Evolutionary conservation across 1,284 basidiomycete genomes (phyloP).

Genomic region (Neonothopanus nambi): DNA sequence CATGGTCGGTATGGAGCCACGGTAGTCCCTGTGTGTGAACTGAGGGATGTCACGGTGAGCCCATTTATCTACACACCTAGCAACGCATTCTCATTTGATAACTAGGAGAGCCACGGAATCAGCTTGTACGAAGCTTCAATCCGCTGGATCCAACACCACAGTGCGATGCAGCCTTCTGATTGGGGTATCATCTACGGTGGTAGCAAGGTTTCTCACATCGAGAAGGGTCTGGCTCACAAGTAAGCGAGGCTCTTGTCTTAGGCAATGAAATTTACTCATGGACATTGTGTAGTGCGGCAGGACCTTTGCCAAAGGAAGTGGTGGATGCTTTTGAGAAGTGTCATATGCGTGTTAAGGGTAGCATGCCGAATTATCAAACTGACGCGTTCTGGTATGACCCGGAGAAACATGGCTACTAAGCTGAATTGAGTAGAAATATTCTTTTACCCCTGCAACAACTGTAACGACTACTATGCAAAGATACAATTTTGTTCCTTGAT

Average conservation of each 20-base stretch:
- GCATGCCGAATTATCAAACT: slow-evolving; percentile 1
- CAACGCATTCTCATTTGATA: neutral
- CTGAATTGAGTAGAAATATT: too few species aligned
- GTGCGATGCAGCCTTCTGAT: slow-evolving; percentile 22
- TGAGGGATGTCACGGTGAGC: slow-evolving; percentile 19
- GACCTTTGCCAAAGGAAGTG: slow-evolving; percentile 24
- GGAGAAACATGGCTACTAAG: neutral
- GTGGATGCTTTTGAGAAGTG: slow-evolving; percentile 26
- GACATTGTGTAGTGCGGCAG: slow-evolving; percentile 24
- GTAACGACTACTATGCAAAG: too few species aligned
- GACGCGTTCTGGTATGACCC: neutral
- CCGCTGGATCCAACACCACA: slow-evolving; percentile 35
- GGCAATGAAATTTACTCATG: too few species aligned
- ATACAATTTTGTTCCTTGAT: too few species aligned
- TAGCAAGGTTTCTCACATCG: slow-evolving; percentile 25
- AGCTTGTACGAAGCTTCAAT: slow-evolving; percentile 20
- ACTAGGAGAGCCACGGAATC: slow-evolving; percentile 17
- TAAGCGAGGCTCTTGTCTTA: neutral
- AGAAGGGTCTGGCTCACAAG: slow-evolving; percentile 19
- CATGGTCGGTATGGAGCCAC: slow-evolving; percentile 20
- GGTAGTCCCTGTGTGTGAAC: slow-evolving; percentile 8
- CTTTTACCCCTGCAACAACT: too few species aligned
- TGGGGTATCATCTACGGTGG: slow-evolving; percentile 31
- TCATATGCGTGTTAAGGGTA: slow-evolving; percentile 17
- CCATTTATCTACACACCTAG: neutral